phyloP scores from a whole-genome alignment of 345 rosid genomes.

The Viola odorata region DNA sequence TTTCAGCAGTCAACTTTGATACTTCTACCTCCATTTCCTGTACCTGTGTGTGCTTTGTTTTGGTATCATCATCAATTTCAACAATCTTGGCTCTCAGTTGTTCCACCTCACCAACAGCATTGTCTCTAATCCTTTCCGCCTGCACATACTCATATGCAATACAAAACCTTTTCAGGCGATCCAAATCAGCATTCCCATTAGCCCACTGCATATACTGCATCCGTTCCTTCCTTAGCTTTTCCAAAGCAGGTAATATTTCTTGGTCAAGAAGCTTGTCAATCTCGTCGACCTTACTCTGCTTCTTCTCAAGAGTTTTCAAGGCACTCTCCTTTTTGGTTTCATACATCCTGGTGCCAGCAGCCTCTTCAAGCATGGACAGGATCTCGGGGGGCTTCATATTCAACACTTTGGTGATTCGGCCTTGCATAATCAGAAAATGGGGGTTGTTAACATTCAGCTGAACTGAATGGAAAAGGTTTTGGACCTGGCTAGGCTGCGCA shows the following conservation, averaged over 20 bases:
- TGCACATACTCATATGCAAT: constrained; percentile 60
- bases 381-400: constrained; percentile 99
- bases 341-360: constrained; percentile 98
- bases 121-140: constrained; percentile 59
- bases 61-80: constrained; percentile 49
- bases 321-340: constrained; percentile 94
- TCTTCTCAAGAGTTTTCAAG: constrained; percentile 84
- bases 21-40: constrained; percentile 61
- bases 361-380: constrained; percentile 97
- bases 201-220: constrained; percentile 98
- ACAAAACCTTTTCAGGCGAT: constrained; percentile 67
- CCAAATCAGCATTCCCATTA: constrained; percentile 71
- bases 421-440: constrained; percentile 99
- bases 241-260: constrained; percentile 89
- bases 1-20: constrained; percentile 58
- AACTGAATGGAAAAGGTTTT: constrained; percentile 94
- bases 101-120: constrained; percentile 48
- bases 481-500: constrained; percentile 81
- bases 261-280: constrained; percentile 86
- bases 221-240: constrained; percentile 84
- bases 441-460: constrained; percentile 98
- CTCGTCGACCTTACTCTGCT: constrained; percentile 93
- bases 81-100: constrained; percentile 41
- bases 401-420: constrained; percentile 91
- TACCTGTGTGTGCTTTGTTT: constrained; percentile 36